phyloP scores from a whole-genome alignment of 1,284 basidiomycete species.

The Vanrija humicola region DNA sequence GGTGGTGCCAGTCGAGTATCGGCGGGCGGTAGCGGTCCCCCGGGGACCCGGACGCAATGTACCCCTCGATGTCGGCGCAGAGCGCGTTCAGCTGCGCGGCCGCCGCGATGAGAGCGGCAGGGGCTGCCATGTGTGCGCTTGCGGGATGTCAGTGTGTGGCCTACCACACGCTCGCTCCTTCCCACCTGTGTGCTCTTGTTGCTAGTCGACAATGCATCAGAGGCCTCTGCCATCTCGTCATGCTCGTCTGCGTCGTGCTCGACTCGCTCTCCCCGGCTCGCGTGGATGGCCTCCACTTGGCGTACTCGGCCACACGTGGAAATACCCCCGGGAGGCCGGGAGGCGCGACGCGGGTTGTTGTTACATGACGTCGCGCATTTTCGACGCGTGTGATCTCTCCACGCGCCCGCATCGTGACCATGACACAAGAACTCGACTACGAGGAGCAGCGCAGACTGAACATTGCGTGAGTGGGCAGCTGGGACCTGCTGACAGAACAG shows the following conservation, averaged over 20 bases:
- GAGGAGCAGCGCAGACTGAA: conserved; percentile 27
- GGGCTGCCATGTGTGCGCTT: too few relatives aligned
- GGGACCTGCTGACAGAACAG: conserved; percentile 11
- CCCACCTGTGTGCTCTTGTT: too few relatives aligned
- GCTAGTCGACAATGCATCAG: too few relatives aligned
- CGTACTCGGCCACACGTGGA: background rate
- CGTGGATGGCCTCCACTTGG: background rate
- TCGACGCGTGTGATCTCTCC: background rate
- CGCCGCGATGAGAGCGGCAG: too few relatives aligned
- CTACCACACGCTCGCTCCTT: too few relatives aligned
- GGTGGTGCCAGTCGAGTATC: conserved; percentile 40
- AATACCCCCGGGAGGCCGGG: too few relatives aligned
- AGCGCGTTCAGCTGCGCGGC: background rate
- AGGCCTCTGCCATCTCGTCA: too few relatives aligned
- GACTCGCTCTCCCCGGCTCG: background rate
- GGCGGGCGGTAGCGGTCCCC: conserved; percentile 29
- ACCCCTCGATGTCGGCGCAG: conserved; percentile 7
- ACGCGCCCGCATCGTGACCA: background rate
- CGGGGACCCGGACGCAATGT: background rate
- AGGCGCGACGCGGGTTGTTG: too few relatives aligned
- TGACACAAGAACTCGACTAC: conserved; percentile 8
- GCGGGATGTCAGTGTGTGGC: too few relatives aligned
- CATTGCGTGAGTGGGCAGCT: conserved; percentile 21
- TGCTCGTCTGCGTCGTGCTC: background rate
- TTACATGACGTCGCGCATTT: background rate